Evolutionary conservation across 345 rosid species (phyloP).

Genomic region (Syzygium jambos): DNA sequence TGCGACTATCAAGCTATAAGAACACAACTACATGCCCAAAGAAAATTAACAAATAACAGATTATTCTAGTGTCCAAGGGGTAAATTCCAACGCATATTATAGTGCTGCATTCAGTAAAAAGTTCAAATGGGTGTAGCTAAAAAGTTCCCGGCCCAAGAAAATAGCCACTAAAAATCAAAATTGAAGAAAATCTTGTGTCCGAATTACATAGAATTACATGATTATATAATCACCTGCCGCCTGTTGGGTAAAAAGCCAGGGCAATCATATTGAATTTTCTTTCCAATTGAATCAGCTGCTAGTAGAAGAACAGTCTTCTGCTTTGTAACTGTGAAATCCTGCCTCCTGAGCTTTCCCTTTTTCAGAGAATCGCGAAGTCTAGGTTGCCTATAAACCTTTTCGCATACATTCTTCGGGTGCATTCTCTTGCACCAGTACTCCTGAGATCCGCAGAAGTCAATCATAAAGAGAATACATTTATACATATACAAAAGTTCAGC

Average conservation of each 20-base stretch:
- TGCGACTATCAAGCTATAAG: neutral
- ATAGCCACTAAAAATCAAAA: neutral
- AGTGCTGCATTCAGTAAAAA: neutral
- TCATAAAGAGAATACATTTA: neutral
- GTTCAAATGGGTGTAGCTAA: neutral
- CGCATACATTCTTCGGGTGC: constrained; percentile 94
- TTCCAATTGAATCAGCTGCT: constrained; percentile 84
- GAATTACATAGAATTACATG: neutral
- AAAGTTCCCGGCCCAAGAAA: neutral
- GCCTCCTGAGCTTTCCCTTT: constrained; percentile 83
- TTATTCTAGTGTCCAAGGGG: neutral
- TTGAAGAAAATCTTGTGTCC: neutral
- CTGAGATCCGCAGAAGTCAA: constrained; percentile 23
- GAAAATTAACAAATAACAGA: neutral
- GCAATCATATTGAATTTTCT: constrained; percentile 80
- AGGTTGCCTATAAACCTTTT: constrained; percentile 94
- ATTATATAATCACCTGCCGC: constrained; percentile 66
- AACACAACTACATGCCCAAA: neutral
- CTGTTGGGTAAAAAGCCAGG: constrained; percentile 81
- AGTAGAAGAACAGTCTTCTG: constrained; percentile 61
- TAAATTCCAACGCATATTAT: neutral
- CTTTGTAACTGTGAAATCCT: constrained; percentile 72
- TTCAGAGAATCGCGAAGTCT: constrained; percentile 74
- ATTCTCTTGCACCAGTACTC: constrained; percentile 97
- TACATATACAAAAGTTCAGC: neutral